These are phyloP conservation scores for Acacia confusa DNA, from an alignment of 306 rosid species.

Conservation along the genomic window DNA sequence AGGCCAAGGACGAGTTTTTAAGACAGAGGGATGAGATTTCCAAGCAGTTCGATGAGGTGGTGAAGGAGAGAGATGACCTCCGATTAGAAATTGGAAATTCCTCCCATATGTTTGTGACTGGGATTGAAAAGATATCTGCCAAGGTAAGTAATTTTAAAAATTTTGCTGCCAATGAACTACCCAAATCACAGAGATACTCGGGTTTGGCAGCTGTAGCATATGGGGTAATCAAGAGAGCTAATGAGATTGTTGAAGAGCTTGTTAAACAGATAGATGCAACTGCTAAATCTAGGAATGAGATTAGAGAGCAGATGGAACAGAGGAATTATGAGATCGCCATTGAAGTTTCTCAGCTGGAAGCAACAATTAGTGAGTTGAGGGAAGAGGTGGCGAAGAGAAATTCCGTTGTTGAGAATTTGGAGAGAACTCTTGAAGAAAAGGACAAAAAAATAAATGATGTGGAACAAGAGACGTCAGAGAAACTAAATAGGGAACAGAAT, in stretches of 20 bases:
- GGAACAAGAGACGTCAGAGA: slow-evolving; percentile 53
- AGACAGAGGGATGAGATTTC: slow-evolving; percentile 56
- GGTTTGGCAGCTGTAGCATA: slow-evolving; percentile 80
- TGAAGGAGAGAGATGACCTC: slow-evolving; percentile 68
- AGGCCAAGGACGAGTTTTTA: slow-evolving; percentile 47
- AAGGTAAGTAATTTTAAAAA: slow-evolving; percentile 69
- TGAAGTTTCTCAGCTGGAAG: slow-evolving; percentile 95
- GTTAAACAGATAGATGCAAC: slow-evolving; percentile 71
- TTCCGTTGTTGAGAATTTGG: slow-evolving; percentile 58
- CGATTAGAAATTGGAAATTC: slow-evolving; percentile 84
- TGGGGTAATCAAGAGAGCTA: slow-evolving; percentile 85
- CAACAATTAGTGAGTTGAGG: slow-evolving; percentile 72
- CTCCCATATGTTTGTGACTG: slow-evolving; percentile 86
- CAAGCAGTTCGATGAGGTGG: slow-evolving; percentile 59
- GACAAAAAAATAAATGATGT: slow-evolving; percentile 56
- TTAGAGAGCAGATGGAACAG: slow-evolving; percentile 90
- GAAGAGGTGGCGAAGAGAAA: slow-evolving; percentile 72
- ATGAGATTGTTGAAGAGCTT: slow-evolving; percentile 93
- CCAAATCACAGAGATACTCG: slow-evolving; percentile 72
- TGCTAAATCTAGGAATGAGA: slow-evolving; percentile 70
- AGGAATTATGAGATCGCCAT: slow-evolving; percentile 96
- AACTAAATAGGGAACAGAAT: slow-evolving; percentile 50
- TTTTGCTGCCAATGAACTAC: slow-evolving; percentile 58
- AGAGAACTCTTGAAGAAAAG: slow-evolving; percentile 57
- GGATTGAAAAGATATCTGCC: slow-evolving; percentile 84